Percentiles rank a stretch among this genome's conserved stretches.
These are phyloP conservation scores for Chaetomium fimeti DNA, from an alignment of 495 filamentous ascomycete species.

Conservation along the genomic window DNA sequence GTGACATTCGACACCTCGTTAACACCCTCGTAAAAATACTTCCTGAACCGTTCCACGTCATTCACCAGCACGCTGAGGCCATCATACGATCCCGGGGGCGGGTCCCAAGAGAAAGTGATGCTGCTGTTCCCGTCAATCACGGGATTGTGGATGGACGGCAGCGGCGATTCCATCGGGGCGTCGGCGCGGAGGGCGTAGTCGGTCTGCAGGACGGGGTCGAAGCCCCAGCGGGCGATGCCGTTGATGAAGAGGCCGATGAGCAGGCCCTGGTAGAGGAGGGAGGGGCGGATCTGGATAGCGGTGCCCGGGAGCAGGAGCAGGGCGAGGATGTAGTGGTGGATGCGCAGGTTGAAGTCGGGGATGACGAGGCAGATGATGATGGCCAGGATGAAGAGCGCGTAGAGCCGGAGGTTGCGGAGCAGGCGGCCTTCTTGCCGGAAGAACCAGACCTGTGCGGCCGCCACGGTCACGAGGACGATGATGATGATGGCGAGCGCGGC, in stretches of 20 bases:
- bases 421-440: constrained; percentile 71
- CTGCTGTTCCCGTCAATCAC: constrained; percentile 38
- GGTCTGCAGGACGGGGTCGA: constrained; percentile 84
- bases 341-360: constrained; percentile 77
- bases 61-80: constrained; percentile 89
- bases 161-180: constrained; percentile 60
- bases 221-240: constrained; percentile 89
- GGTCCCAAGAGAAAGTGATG: constrained; percentile 56
- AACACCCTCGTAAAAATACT: constrained; percentile 52
- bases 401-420: constrained; percentile 67
- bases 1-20: constrained; percentile 39
- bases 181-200: constrained; percentile 65
- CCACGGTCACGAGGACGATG: constrained; percentile 56
- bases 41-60: constrained; percentile 82
- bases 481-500: constrained; percentile 67
- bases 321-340: constrained; percentile 94
- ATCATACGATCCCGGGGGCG: constrained; percentile 62
- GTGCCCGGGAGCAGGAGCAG: constrained; percentile 79
- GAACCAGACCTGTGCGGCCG: constrained; percentile 65
- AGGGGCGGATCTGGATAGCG: constrained; percentile 74
- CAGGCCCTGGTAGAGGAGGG: constrained; percentile 81
- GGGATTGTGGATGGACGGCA: constrained; percentile 60
- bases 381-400: constrained; percentile 56
- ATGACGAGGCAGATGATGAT: constrained; percentile 65
- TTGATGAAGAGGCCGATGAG: constrained; percentile 89